Evolutionary conservation across 108 stramenopile genomes (phyloP).

Genomic region (Skeletonema costatum): DNA sequence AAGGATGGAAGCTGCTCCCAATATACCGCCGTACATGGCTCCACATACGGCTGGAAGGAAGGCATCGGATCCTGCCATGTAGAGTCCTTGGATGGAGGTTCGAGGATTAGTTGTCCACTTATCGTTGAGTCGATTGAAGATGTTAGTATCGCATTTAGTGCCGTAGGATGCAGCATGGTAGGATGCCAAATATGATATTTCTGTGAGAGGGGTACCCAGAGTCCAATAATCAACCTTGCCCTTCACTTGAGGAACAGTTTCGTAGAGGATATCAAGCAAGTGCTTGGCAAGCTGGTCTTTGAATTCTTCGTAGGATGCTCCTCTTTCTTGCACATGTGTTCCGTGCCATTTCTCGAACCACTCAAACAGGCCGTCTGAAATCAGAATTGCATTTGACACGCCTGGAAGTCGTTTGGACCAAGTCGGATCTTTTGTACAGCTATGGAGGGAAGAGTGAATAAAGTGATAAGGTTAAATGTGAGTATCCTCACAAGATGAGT

Average conservation of each 20-base stretch:
- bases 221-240: constrained; percentile 52
- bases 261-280: constrained; percentile 57
- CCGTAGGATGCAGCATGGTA: constrained; percentile 54
- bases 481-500: not conserved
- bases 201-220: constrained; percentile 56
- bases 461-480: too few relatives aligned
- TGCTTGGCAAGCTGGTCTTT: constrained; percentile 54
- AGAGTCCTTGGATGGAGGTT: constrained; percentile 49
- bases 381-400: constrained; percentile 54
- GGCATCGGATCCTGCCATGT: constrained; percentile 54
- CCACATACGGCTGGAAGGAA: constrained; percentile 60
- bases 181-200: constrained; percentile 48
- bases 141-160: constrained; percentile 49
- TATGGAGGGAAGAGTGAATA: too few relatives aligned
- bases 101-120: constrained; percentile 61
- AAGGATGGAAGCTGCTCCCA: constrained; percentile 11
- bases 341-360: constrained; percentile 56
- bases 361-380: constrained; percentile 55
- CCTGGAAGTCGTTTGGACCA: constrained; percentile 54
- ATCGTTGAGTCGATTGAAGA: constrained; percentile 52
- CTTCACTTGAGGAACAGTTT: constrained; percentile 53
- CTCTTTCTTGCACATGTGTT: constrained; percentile 30
- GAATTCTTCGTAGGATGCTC: constrained; percentile 53
- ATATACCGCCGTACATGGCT: constrained; percentile 60
- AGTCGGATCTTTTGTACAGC: constrained; percentile 49